phyloP scores from a whole-genome alignment of 352 stramenopile genomes.

The Phytophthora agathidicida region DNA sequence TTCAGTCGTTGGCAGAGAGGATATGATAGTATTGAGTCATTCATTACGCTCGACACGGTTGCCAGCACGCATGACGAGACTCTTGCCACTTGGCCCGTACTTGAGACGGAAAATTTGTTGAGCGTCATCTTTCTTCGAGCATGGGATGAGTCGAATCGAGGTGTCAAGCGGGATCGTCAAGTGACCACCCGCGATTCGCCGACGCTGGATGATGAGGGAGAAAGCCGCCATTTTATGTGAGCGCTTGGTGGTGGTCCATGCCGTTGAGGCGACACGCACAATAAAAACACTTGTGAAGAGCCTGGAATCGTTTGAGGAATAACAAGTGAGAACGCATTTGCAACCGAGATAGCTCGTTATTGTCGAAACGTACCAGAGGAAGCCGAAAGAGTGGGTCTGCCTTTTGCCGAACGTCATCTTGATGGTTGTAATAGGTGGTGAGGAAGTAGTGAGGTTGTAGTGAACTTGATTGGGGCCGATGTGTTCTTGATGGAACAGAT shows the following conservation, averaged over 20 bases:
- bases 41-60: constrained; percentile 5
- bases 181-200: constrained; percentile 7
- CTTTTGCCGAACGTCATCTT: constrained; percentile 23
- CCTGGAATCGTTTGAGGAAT: not conserved
- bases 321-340: not conserved
- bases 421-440: not conserved
- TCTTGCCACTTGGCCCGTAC: constrained; percentile 8
- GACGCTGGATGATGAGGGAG: constrained; percentile 11
- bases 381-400: constrained; percentile 7
- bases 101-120: constrained; percentile 19
- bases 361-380: constrained; percentile 17
- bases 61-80: constrained; percentile 2
- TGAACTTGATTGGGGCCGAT: not conserved
- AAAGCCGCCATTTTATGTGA: not conserved
- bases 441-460: not conserved
- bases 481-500: constrained; percentile 19
- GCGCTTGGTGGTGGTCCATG: not conserved
- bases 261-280: not conserved
- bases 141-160: constrained; percentile 1
- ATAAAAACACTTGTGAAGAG: constrained; percentile 14
- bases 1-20: not conserved
- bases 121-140: constrained; percentile 2
- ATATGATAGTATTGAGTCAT: not conserved
- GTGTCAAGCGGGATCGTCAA: constrained; percentile 10
- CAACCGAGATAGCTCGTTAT: no score